Evolutionary conservation across 202 grass and related monocot species (phyloP).

Genomic region (Setaria italica): DNA sequence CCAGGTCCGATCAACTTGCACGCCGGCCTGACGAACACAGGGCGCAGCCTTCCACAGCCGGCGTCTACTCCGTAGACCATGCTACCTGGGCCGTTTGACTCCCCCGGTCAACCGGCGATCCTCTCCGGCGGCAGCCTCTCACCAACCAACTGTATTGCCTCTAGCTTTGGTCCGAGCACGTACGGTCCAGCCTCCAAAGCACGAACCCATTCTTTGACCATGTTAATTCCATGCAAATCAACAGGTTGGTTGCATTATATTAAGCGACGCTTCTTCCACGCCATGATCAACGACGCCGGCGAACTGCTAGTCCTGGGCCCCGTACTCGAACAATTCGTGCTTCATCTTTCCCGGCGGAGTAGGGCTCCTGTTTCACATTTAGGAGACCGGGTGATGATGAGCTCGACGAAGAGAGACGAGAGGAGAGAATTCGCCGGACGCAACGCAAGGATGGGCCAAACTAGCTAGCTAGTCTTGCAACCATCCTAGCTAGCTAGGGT

Average conservation of each 20-base stretch:
- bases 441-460: neutral
- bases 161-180: neutral
- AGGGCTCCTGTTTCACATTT: neutral
- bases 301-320: neutral
- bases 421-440: neutral
- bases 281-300: slow-evolving; percentile 5
- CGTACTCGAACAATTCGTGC: neutral
- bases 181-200: neutral
- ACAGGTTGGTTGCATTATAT: neutral
- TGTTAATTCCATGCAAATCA: neutral
- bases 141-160: neutral
- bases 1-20: neutral
- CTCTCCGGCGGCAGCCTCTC: neutral
- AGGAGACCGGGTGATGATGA: slow-evolving; percentile 20
- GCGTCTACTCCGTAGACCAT: neutral
- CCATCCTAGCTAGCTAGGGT: neutral
- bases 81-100: neutral
- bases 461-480: too few relatives aligned
- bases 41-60: neutral
- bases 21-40: neutral
- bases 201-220: slow-evolving; percentile 14
- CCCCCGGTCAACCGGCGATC: neutral
- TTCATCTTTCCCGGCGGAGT: neutral
- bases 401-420: neutral
- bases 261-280: neutral